Percentiles rank a stretch among this genome's conserved stretches.
Conservation (phyloP, 495 filamentous ascomycete species). For the Paragyromitra xinjiangensis region DNA sequence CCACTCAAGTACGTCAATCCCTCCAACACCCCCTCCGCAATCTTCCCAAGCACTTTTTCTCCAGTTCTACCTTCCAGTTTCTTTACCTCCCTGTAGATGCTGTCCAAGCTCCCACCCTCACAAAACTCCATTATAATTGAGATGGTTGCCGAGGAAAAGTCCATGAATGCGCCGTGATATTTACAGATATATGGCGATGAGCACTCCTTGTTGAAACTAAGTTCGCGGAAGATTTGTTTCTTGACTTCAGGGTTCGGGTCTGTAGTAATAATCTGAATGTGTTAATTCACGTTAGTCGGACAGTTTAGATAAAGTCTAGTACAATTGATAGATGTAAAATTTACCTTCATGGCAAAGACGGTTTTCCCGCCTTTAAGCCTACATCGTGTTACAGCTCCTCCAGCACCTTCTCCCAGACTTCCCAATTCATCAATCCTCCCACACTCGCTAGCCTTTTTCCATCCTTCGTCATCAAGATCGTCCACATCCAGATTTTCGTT, state of each 20-base stretch:
- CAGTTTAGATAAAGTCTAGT: conserved; percentile 9
- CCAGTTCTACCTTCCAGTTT: conserved; percentile 92
- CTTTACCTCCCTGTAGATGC: conserved; percentile 96
- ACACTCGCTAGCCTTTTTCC: conserved; percentile 89
- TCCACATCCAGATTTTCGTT: conserved; percentile 76
- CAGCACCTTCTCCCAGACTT: conserved; percentile 91
- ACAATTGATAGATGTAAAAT: conserved; percentile 39
- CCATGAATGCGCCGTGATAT: conserved; percentile 96
- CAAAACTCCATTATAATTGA: conserved; percentile 99
- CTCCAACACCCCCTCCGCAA: conserved; percentile 93
- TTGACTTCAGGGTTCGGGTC: conserved; percentile 97
- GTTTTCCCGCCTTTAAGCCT: conserved; percentile 89
- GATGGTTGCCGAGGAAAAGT: conserved; percentile 90
- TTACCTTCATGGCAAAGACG: conserved; percentile 94
- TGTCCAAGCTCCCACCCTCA: conserved; percentile 93
- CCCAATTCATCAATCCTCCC: conserved; percentile 88
- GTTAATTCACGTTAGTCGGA: conserved; percentile 46
- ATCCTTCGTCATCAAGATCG: conserved; percentile 91
- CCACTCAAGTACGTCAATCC: conserved; percentile 95
- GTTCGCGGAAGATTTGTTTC: conserved; percentile 94
- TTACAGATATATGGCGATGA: conserved; percentile 92
- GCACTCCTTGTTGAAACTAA: conserved; percentile 97
- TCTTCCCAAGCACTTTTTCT: conserved; percentile 97
- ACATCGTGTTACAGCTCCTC: conserved; percentile 92
- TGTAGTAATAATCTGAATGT: conserved; percentile 87